phyloP scores from a whole-genome alignment of 495 filamentous ascomycete species.

The Aspergillus avenaceus region DNA sequence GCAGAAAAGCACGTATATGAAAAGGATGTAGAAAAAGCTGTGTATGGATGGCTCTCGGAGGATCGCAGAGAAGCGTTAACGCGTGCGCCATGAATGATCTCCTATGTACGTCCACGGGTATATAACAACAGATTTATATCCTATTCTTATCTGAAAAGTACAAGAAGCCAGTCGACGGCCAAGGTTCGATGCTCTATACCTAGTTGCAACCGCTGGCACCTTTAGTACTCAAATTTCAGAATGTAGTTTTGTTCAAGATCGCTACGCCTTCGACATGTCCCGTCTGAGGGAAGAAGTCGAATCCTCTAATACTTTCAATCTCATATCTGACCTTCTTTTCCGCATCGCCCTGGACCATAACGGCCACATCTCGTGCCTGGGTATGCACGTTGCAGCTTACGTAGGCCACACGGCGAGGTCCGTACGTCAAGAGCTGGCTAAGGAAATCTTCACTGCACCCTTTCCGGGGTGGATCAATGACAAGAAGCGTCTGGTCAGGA shows the following conservation, averaged over 20 bases:
- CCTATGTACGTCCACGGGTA: too few relatives aligned
- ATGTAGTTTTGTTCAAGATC: conserved; percentile 51
- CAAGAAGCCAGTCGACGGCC: background rate
- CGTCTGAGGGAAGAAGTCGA: conserved; percentile 98
- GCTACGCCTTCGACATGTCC: conserved; percentile 95
- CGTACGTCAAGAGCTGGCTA: conserved; percentile 69
- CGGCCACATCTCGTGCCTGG: conserved; percentile 86
- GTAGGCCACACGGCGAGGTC: conserved; percentile 77
- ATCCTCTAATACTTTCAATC: conserved; percentile 88
- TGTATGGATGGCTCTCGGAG: too few relatives aligned
- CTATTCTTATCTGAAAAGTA: too few relatives aligned
- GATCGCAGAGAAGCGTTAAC: too few relatives aligned
- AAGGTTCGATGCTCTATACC: too few relatives aligned
- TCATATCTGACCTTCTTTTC: conserved; percentile 60
- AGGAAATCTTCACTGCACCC: conserved; percentile 88
- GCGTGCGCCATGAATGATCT: too few relatives aligned
- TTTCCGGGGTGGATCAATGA: conserved; percentile 93
- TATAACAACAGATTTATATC: too few relatives aligned
- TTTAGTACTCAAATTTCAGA: background rate
- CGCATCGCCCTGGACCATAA: conserved; percentile 64
- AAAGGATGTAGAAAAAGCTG: too few relatives aligned
- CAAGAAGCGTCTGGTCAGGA: conserved; percentile 75
- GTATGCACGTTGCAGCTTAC: conserved; percentile 98
- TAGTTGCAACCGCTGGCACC: too few relatives aligned
- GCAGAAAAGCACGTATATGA: too few relatives aligned